These are phyloP conservation scores for Tilletia walkeri DNA, from an alignment of 1,284 basidiomycete genomes.

Conservation along the genomic window DNA sequence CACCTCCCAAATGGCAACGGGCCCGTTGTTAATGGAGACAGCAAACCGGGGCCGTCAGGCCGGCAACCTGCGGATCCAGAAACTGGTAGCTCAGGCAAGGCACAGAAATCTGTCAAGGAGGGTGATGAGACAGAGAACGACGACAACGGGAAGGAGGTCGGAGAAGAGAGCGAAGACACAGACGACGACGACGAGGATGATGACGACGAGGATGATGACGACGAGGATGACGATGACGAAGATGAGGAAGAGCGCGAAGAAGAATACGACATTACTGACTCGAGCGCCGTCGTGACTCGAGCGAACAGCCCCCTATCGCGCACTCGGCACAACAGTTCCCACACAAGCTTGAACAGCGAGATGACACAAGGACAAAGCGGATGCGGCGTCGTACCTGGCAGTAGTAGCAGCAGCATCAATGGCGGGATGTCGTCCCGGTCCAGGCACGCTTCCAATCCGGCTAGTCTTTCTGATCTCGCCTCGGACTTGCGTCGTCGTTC, in stretches of 20 bases:
- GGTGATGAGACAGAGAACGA: background rate
- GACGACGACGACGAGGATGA: constrained; percentile 31
- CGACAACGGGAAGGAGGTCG: background rate
- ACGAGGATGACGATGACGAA: constrained; percentile 29
- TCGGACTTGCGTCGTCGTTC: constrained; percentile 10
- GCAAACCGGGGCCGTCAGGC: background rate
- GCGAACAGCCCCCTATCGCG: constrained; percentile 33
- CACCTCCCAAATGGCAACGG: background rate
- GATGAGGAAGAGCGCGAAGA: constrained; percentile 34
- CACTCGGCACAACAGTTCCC: constrained; percentile 28
- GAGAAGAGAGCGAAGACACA: background rate
- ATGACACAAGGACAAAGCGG: no score
- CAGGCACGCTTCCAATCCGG: constrained; percentile 1
- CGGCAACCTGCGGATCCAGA: background rate
- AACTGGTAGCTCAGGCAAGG: background rate
- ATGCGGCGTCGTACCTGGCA: background rate
- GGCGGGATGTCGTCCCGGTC: background rate
- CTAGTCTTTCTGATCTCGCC: background rate
- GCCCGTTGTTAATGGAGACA: background rate
- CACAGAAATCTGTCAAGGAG: background rate
- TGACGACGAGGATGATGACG: constrained; percentile 27
- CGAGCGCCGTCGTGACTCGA: constrained; percentile 37
- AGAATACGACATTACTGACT: constrained; percentile 52
- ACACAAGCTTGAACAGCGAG: constrained; percentile 22
- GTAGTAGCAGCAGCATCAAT: background rate